Conservation (phyloP, 2,329 filamentous ascomycete species). For the Mariannaea elegans region DNA sequence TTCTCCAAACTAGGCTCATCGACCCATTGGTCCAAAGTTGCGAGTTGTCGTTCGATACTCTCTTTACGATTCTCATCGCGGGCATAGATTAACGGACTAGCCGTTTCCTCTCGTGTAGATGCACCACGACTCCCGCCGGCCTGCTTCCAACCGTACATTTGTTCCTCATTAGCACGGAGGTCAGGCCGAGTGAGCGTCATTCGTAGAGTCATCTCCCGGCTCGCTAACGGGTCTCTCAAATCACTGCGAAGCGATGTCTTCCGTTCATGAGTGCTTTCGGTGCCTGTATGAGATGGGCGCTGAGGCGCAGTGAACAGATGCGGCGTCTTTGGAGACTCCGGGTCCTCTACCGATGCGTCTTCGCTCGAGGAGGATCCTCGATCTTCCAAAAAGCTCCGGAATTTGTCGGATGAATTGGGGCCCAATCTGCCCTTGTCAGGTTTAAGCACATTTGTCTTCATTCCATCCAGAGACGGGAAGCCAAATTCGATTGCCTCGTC, state of each 20-base stretch:
- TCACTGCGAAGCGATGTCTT: constrained; percentile 38
- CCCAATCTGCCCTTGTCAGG: constrained; percentile 35
- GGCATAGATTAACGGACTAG: constrained; percentile 32
- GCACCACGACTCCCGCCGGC: constrained; percentile 54
- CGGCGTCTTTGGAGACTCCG: constrained; percentile 68
- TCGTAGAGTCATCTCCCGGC: constrained; percentile 90
- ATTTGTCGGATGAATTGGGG: constrained; percentile 56
- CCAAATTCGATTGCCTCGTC: constrained; percentile 95
- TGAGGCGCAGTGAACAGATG: constrained; percentile 50
- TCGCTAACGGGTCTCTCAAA: constrained; percentile 62
- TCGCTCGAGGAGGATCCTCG: constrained; percentile 67
- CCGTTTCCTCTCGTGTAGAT: constrained; percentile 45
- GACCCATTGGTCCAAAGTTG: constrained; percentile 61
- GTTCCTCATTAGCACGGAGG: constrained; percentile 77
- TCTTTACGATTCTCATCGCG: constrained; percentile 56
- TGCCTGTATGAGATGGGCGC: constrained; percentile 40
- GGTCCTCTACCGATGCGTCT: constrained; percentile 62
- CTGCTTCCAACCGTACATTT: constrained; percentile 75
- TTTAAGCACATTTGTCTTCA: constrained; percentile 43
- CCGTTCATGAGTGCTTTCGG: constrained; percentile 31
- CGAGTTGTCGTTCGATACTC: constrained; percentile 62
- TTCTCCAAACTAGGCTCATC: constrained; percentile 50
- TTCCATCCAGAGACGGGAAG: constrained; percentile 74
- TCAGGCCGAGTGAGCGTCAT: constrained; percentile 96
- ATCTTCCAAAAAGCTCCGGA: constrained; percentile 67